Conservation (phyloP, 2,329 filamentous ascomycete species). For the Colletotrichum sp. region DNA sequence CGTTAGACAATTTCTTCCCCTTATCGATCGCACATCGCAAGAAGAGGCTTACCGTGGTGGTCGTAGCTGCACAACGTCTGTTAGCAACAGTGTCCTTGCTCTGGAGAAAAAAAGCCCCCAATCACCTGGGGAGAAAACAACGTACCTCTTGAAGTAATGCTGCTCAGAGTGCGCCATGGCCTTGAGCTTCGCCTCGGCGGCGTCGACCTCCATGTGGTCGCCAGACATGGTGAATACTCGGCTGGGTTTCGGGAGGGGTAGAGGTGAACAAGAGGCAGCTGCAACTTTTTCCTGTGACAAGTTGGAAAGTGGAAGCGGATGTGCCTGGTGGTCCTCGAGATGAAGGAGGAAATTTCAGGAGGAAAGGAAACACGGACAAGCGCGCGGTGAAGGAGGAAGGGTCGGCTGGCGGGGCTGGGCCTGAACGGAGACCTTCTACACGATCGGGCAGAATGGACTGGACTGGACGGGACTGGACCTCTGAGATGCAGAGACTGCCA, state of each 20-base stretch:
- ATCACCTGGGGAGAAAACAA: slow-evolving; percentile 21
- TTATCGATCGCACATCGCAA: not conserved
- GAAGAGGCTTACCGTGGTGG: slow-evolving; percentile 79
- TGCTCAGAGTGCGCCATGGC: slow-evolving; percentile 92
- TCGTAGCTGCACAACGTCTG: slow-evolving; percentile 73
- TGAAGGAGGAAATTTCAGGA: slow-evolving; percentile 9
- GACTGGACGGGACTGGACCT: slow-evolving; percentile 1
- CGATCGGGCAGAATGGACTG: slow-evolving; percentile 9
- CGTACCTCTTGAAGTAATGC: slow-evolving; percentile 97
- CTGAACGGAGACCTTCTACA: slow-evolving; percentile 12
- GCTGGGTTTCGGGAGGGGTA: not conserved
- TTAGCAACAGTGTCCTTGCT: slow-evolving; percentile 21
- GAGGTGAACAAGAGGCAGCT: not conserved
- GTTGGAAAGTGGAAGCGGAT: not conserved
- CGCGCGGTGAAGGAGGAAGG: slow-evolving; percentile 17
- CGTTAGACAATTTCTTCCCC: slow-evolving; percentile 16
- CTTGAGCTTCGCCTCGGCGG: slow-evolving; percentile 68
- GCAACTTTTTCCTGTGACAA: not conserved
- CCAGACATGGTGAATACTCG: slow-evolving; percentile 40
- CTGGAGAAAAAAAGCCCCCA: too few relatives aligned
- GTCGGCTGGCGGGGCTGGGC: slow-evolving; percentile 5
- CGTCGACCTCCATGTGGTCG: slow-evolving; percentile 63
- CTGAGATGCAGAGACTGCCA: not conserved
- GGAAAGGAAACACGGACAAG: slow-evolving; percentile 7
- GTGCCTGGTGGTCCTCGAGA: not conserved